Evolutionary conservation across 2,329 filamentous ascomycete species (phyloP).

Genomic region (Alternaria sp.): DNA sequence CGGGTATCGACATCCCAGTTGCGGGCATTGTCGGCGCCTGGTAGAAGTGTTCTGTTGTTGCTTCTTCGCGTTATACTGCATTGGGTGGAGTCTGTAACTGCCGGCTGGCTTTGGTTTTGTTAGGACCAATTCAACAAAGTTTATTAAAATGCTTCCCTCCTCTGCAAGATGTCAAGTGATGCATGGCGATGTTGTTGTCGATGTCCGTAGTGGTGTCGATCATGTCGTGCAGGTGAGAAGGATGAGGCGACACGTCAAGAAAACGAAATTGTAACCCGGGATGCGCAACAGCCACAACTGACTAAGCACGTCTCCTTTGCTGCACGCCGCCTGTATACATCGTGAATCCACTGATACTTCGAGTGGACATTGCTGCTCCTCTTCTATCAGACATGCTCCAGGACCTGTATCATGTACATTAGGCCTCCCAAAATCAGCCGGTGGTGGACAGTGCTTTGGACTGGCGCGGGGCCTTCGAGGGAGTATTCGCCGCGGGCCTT

Average conservation of each 20-base stretch:
- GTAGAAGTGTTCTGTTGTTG: constrained; percentile 29
- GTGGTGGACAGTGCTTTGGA: constrained; percentile 11
- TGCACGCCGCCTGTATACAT: background rate
- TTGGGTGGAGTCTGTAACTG: constrained; percentile 29
- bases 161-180: background rate
- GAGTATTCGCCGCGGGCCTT: constrained; percentile 6
- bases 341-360: background rate
- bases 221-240: background rate
- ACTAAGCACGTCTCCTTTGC: background rate
- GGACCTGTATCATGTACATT: constrained; percentile 1
- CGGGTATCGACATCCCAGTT: constrained; percentile 59
- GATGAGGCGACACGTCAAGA: background rate
- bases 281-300: constrained; percentile 8
- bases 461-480: constrained; percentile 14
- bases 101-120: constrained; percentile 3
- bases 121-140: constrained; percentile 17
- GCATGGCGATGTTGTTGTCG: background rate
- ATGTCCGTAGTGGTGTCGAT: background rate
- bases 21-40: constrained; percentile 59
- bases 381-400: background rate
- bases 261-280: background rate
- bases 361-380: background rate
- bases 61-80: constrained; percentile 19
- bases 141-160: background rate
- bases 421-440: constrained; percentile 10